Evolutionary conservation across 176 grass and related monocot species (phyloP).

Genomic region (Aechmea fasciata): DNA sequence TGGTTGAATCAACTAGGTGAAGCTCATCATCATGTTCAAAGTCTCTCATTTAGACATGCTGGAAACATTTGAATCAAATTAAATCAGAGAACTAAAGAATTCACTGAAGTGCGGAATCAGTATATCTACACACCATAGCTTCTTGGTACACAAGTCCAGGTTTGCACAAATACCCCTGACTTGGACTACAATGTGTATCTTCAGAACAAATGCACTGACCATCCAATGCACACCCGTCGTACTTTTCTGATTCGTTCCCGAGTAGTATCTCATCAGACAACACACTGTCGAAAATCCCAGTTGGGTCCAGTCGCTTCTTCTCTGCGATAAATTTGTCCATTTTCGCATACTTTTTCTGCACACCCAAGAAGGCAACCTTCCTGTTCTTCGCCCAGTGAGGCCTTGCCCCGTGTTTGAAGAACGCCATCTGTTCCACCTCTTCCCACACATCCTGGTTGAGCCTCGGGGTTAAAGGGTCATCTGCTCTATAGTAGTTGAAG

Average conservation of each 20-base stretch:
- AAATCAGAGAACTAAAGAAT: background rate
- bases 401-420: conserved; percentile 53
- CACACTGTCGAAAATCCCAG: conserved; percentile 52
- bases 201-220: conserved; percentile 62
- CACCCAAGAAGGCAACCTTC: conserved; percentile 46
- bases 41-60: background rate
- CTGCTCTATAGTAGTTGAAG: conserved; percentile 85
- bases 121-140: conserved; percentile 64
- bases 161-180: conserved; percentile 50
- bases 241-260: background rate
- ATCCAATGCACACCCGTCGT: conserved; percentile 64
- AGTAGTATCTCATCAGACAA: conserved; percentile 47
- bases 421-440: conserved; percentile 92
- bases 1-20: background rate
- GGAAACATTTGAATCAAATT: background rate
- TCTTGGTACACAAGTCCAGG: conserved; percentile 57
- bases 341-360: conserved; percentile 45
- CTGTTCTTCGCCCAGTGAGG: conserved; percentile 90
- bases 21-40: background rate
- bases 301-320: conserved; percentile 41
- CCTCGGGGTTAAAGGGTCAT: conserved; percentile 30
- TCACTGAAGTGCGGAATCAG: conserved; percentile 1
- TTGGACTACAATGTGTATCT: conserved; percentile 64
- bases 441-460: conserved; percentile 71
- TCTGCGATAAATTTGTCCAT: conserved; percentile 33